phyloP scores from a whole-genome alignment of 192 early-diverging fungal species.

The Backusella psychrophila region DNA sequence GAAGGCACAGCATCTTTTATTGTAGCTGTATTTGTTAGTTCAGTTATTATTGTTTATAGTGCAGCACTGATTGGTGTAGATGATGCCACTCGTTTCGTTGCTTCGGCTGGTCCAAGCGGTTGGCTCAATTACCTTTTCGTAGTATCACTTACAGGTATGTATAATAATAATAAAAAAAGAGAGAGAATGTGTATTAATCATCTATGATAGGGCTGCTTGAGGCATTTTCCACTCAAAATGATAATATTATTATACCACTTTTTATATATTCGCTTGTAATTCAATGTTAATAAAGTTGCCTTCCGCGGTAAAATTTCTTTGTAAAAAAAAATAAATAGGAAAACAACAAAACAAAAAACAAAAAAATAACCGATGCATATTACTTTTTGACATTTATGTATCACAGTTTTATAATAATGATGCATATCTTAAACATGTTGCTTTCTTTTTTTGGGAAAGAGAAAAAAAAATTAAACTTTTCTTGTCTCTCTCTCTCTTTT shows the following conservation, averaged over 20 bases:
- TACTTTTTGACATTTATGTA: not conserved
- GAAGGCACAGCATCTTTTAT: constrained; percentile 89
- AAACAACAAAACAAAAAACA: too few relatives aligned
- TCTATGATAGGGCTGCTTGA: constrained; percentile 64
- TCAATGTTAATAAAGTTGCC: not conserved
- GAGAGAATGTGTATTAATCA: not conserved
- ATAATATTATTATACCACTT: constrained; percentile 90
- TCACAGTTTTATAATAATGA: not conserved
- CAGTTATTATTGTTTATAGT: constrained; percentile 28
- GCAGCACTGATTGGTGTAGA: constrained; percentile 6
- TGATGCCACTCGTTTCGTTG: constrained; percentile 10
- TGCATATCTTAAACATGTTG: not conserved
- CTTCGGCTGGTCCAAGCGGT: constrained; percentile 22
- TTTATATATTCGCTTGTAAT: constrained; percentile 57
- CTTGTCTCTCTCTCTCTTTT: not conserved
- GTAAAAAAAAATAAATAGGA: not conserved
- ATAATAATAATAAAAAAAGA: not conserved
- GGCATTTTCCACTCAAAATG: constrained; percentile 90
- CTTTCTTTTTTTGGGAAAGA: not conserved
- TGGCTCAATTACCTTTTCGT: constrained; percentile 32
- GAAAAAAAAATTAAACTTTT: not conserved
- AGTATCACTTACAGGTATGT: constrained; percentile 38
- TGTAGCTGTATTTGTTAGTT: constrained; percentile 55
- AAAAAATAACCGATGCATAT: not conserved
- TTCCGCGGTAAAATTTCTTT: not conserved